These are phyloP conservation scores for Claviceps spartinae DNA, from an alignment of 2,329 filamentous ascomycete species.

Conservation along the genomic window DNA sequence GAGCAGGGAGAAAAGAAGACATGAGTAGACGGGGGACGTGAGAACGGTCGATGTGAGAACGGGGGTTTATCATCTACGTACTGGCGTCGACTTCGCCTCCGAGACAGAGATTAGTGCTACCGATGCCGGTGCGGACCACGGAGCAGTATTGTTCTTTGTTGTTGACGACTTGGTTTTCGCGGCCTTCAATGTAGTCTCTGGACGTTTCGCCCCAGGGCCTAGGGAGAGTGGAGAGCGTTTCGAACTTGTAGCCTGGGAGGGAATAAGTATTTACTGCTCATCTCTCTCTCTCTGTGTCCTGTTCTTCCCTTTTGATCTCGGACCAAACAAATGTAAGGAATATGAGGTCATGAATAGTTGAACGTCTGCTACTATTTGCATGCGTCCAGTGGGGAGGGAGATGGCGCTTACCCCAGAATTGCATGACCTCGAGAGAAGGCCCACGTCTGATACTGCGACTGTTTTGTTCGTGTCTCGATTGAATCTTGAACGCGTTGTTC, in stretches of 20 bases:
- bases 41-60: not conserved
- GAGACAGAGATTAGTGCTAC: conserved; percentile 58
- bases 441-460: conserved; percentile 21
- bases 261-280: no score
- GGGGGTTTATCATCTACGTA: conserved; percentile 20
- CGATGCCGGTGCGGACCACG: conserved; percentile 78
- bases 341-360: no score
- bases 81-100: conserved; percentile 90
- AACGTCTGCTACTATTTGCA: not conserved
- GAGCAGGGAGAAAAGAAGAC: no score
- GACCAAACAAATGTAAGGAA: no score
- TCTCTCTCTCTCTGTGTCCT: not conserved
- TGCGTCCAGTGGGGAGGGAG: not conserved
- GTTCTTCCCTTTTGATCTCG: not conserved
- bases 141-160: conserved; percentile 96
- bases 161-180: conserved; percentile 59
- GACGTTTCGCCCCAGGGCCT: conserved; percentile 58
- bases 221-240: conserved; percentile 67
- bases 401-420: conserved; percentile 61
- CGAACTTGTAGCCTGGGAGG: conserved; percentile 80
- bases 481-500: conserved; percentile 60
- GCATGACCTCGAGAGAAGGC: conserved; percentile 65
- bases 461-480: conserved; percentile 42
- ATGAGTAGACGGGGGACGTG: not conserved
- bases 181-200: conserved; percentile 64